Evolutionary conservation across 768 basidiomycete species (phyloP).

Genomic region (Hebeloma cylindrosporum): DNA sequence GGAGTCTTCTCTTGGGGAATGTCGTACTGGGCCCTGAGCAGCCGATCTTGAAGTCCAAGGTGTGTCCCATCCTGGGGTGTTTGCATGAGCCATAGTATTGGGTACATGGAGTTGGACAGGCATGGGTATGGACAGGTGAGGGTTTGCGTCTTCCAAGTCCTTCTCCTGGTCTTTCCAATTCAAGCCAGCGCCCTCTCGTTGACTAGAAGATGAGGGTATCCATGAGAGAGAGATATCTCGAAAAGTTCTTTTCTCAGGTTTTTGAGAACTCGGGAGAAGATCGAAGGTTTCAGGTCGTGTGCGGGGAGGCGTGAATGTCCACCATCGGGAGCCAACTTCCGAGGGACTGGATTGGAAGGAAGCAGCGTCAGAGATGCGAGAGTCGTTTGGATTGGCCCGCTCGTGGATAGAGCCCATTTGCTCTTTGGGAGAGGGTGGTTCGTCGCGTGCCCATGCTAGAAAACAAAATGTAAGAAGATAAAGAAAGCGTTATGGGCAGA

Average conservation of each 20-base stretch:
- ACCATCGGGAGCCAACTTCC: slow-evolving; percentile 61
- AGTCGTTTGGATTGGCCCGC: slow-evolving; percentile 33
- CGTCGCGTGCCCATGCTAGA: slow-evolving; percentile 81
- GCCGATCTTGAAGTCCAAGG: slow-evolving; percentile 58
- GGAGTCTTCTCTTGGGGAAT: slow-evolving; percentile 27
- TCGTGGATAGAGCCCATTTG: slow-evolving; percentile 29
- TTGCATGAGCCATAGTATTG: slow-evolving; percentile 54
- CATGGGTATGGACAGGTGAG: slow-evolving; percentile 32
- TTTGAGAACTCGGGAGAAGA: slow-evolving; percentile 22
- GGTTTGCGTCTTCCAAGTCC: slow-evolving; percentile 11
- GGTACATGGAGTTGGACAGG: slow-evolving; percentile 39
- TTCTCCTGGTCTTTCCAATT: slow-evolving; percentile 36
- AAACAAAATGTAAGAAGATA: slow-evolving; percentile 9
- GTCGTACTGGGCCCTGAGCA: slow-evolving; percentile 38
- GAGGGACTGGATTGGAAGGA: slow-evolving; percentile 51
- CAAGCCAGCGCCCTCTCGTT: slow-evolving; percentile 36
- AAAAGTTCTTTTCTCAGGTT: slow-evolving; percentile 36
- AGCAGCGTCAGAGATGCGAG: slow-evolving; percentile 50
- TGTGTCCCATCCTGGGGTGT: slow-evolving; percentile 66
- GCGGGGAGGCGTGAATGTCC: slow-evolving; percentile 70
- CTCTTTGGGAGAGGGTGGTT: slow-evolving; percentile 72
- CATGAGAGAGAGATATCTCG: slow-evolving; percentile 52
- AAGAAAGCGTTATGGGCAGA: slow-evolving; percentile 14
- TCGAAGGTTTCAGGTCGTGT: slow-evolving; percentile 25
- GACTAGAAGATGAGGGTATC: slow-evolving; percentile 42